Conservation (phyloP, 345 rosid species). For the Aquilaria malaccensis region DNA sequence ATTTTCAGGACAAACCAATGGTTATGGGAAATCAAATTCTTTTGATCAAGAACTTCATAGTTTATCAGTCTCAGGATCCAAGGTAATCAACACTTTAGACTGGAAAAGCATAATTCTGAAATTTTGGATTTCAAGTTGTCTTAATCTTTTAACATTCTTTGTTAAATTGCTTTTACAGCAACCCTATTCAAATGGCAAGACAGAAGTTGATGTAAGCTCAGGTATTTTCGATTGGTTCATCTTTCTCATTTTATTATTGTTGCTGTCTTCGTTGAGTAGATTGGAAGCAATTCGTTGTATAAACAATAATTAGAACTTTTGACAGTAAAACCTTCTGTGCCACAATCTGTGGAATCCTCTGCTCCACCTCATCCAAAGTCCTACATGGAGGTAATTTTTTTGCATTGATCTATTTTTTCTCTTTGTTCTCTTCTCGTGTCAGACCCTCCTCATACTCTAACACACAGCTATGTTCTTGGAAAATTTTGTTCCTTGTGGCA, state of each 20-base stretch:
- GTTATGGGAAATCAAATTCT: slow-evolving; percentile 24
- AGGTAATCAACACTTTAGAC: slow-evolving; percentile 35
- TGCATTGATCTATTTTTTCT: slow-evolving; percentile 64
- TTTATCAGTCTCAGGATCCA: slow-evolving; percentile 26
- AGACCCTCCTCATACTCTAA: not conserved
- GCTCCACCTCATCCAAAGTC: slow-evolving; percentile 80
- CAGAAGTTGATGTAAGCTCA: slow-evolving; percentile 45
- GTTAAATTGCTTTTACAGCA: slow-evolving; percentile 30
- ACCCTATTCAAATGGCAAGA: slow-evolving; percentile 51
- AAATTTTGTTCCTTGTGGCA: too few species aligned
- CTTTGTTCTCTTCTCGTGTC: not conserved
- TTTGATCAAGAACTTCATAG: slow-evolving; percentile 46
- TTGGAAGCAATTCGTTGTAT: slow-evolving; percentile 6
- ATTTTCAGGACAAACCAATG: slow-evolving; percentile 44
- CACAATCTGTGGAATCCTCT: slow-evolving; percentile 52
- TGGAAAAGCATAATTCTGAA: too few species aligned
- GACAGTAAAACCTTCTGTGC: slow-evolving; percentile 77
- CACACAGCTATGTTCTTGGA: too few species aligned
- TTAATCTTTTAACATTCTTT: slow-evolving; percentile 5
- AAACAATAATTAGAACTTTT: slow-evolving; percentile 18
- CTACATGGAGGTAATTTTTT: slow-evolving; percentile 67
- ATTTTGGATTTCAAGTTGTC: not conserved
- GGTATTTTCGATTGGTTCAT: slow-evolving; percentile 35
- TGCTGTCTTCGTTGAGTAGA: slow-evolving; percentile 3
- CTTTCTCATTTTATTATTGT: slow-evolving; percentile 1